A percentile compares a stretch with the other conserved stretches of the same genome.
Evolutionary conservation across 1,284 basidiomycete species (phyloP).

Genomic region (Ustilago loliicola): DNA sequence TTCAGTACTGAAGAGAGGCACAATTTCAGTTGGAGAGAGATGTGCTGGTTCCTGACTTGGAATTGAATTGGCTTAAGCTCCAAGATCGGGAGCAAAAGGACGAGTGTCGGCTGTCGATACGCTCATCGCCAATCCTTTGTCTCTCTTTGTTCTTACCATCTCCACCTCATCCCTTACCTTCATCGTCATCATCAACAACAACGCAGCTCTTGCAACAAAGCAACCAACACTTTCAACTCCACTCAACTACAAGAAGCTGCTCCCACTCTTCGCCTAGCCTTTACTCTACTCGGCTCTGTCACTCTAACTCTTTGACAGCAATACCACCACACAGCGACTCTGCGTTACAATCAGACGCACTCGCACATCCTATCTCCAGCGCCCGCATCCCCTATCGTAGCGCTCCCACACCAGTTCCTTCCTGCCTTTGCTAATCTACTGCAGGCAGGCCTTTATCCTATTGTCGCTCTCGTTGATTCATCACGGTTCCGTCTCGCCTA

Average conservation of each 20-base stretch:
- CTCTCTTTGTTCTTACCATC: not conserved
- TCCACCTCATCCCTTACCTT: constrained; percentile 3
- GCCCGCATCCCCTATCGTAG: not conserved
- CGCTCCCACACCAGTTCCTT: not conserved
- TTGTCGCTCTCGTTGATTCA: not conserved
- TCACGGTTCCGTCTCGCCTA: constrained; percentile 14
- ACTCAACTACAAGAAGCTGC: constrained; percentile 4
- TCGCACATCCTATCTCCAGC: not conserved
- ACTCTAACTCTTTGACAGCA: constrained; percentile 4
- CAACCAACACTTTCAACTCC: not conserved
- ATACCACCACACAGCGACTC: not conserved
- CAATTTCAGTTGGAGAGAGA: not conserved
- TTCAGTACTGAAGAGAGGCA: constrained; percentile 5
- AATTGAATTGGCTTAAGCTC: not conserved
- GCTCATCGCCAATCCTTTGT: constrained; percentile 9
- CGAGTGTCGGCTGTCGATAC: constrained; percentile 18
- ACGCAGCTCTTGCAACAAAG: constrained; percentile 16
- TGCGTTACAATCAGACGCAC: not conserved
- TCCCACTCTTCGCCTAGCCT: not conserved
- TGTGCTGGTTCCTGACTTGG: too few species aligned
- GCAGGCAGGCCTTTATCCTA: constrained; percentile 5
- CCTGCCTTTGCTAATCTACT: constrained; percentile 2
- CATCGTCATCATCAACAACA: constrained; percentile 10
- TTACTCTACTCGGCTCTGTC: not conserved
- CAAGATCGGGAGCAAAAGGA: constrained; percentile 2